phyloP scores from a whole-genome alignment of 495 filamentous ascomycete genomes.

The Letharia lupina region DNA sequence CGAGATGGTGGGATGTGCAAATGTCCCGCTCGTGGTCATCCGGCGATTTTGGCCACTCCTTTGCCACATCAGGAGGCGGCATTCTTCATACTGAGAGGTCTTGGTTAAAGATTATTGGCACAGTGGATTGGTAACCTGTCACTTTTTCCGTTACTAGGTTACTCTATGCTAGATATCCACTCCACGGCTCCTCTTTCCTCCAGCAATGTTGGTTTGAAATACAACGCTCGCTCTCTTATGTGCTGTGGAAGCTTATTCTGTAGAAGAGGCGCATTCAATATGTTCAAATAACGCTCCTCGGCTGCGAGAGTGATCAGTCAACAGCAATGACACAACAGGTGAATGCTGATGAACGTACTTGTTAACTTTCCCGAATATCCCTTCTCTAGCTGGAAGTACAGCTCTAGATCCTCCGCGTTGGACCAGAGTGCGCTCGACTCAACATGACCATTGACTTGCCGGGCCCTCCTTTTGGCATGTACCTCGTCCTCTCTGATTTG shows the following conservation, averaged over 20 bases:
- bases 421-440: constrained; percentile 7
- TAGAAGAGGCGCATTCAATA: constrained; percentile 17
- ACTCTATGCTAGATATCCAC: constrained; percentile 13
- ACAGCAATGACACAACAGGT: background rate
- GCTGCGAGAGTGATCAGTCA: constrained; percentile 10
- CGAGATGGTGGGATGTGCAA: background rate
- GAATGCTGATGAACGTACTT: constrained; percentile 2
- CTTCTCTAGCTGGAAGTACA: constrained; percentile 10
- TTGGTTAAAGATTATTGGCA: background rate
- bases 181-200: constrained; percentile 5
- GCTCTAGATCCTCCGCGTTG: constrained; percentile 11
- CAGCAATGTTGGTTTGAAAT: constrained; percentile 15
- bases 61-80: background rate
- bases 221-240: constrained; percentile 20
- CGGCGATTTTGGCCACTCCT: background rate
- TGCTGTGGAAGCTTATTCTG: constrained; percentile 26
- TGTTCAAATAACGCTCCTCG: constrained; percentile 18
- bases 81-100: background rate
- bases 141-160: background rate
- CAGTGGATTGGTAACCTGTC: background rate
- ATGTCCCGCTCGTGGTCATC: background rate
- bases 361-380: constrained; percentile 8
- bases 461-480: background rate
- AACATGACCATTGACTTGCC: background rate
- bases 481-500: background rate